Evolutionary conservation across 345 rosid species (phyloP).

Genomic region (Cardamine chenopodiifolia): DNA sequence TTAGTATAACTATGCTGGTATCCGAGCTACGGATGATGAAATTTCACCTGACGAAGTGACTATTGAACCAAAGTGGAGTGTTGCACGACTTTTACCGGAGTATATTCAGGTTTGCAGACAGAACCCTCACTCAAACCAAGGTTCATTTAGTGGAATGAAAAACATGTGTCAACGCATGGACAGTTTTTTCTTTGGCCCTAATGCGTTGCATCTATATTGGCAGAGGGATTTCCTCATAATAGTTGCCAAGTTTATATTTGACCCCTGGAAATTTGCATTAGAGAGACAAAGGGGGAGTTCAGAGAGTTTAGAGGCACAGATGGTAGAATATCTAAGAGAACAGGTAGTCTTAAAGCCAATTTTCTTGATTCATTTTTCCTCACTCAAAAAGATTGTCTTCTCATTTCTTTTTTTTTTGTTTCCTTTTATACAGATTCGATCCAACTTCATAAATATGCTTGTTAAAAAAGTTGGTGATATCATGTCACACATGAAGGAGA

Average conservation of each 20-base stretch:
- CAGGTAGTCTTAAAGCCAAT: conserved; percentile 51
- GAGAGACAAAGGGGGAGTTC: conserved; percentile 57
- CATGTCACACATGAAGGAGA: conserved; percentile 56
- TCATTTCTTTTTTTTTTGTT: conserved; percentile 31
- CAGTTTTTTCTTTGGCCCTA: conserved; percentile 22
- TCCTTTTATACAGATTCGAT: conserved; percentile 56
- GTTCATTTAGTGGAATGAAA: background rate
- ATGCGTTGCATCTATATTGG: conserved; percentile 42
- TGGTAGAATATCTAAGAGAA: conserved; percentile 67
- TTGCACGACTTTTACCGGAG: conserved; percentile 78
- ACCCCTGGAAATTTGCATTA: conserved; percentile 82
- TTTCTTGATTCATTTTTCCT: conserved; percentile 5
- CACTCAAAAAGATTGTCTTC: conserved; percentile 9
- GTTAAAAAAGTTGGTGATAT: conserved; percentile 67
- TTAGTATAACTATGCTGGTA: conserved; percentile 87
- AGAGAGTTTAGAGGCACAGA: conserved; percentile 63
- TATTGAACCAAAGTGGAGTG: conserved; percentile 88
- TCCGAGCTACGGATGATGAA: conserved; percentile 65
- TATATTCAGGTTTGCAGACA: conserved; percentile 63
- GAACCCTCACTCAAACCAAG: conserved; percentile 18
- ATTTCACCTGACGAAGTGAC: conserved; percentile 58
- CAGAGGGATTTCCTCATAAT: conserved; percentile 81
- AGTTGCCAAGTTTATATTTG: conserved; percentile 82
- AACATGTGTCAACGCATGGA: conserved; percentile 18
- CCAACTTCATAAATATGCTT: conserved; percentile 72